Conservation (phyloP, 2,329 filamentous ascomycete species). For the Calonectria pseudoreteaudii region DNA sequence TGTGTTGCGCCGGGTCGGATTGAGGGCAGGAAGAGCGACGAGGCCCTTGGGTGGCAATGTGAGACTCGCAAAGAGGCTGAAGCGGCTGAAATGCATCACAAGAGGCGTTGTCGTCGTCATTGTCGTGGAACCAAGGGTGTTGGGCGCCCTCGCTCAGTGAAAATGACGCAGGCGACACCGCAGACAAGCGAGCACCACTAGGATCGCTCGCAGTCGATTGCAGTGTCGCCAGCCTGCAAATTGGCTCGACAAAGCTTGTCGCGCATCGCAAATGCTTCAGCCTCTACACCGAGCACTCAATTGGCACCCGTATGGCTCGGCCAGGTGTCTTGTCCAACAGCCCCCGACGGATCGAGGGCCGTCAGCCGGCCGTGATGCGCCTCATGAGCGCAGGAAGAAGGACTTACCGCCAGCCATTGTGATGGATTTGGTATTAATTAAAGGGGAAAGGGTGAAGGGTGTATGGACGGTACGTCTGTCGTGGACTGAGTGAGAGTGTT, state of each 20-base stretch:
- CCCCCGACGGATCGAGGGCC: constrained; percentile 3
- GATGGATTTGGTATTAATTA: constrained; percentile 41
- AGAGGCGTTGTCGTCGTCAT: constrained; percentile 26
- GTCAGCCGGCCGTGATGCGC: not conserved
- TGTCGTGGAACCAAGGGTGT: constrained; percentile 28
- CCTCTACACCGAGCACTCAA: constrained; percentile 29
- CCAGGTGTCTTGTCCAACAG: not conserved
- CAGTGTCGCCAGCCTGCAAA: constrained; percentile 1
- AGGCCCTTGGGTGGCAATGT: not conserved
- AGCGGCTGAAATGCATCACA: constrained; percentile 12
- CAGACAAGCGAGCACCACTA: constrained; percentile 19
- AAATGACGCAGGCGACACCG: constrained; percentile 50
- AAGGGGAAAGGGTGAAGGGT: constrained; percentile 28
- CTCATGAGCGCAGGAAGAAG: constrained; percentile 24
- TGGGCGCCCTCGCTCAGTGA: constrained; percentile 31
- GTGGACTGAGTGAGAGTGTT: constrained; percentile 28
- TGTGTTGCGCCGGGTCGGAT: not conserved
- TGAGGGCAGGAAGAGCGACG: not conserved
- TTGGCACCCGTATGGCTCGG: constrained; percentile 31
- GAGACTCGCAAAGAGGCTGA: constrained; percentile 1
- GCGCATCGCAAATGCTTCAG: constrained; percentile 14
- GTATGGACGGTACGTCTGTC: constrained; percentile 27
- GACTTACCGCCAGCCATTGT: constrained; percentile 62
- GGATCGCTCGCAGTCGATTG: not conserved
- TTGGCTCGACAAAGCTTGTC: constrained; percentile 15